Evolutionary conservation across 2,329 filamentous ascomycete genomes (phyloP), one percentile per base, ranked within the genome.

Genomic region (Trichophyton simii): DNA sequence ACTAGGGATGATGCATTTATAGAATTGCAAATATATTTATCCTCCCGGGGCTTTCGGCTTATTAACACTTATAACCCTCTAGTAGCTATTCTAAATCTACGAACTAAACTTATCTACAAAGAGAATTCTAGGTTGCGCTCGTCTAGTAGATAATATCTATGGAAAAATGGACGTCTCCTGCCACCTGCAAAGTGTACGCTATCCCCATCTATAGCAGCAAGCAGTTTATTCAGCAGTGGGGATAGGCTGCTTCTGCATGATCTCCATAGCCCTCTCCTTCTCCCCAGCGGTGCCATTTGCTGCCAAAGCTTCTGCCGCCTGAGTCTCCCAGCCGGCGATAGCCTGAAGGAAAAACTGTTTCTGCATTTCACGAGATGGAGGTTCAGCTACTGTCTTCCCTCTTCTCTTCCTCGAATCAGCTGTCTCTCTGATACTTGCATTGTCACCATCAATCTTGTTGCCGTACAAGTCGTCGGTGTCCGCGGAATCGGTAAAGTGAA

Each of bases 401-500:
- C 77, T 72, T 13, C 75, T 72, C 18, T 68, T 61, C 41, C 77
- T 72, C 11, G 75, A 77, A 20, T 77, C 73, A 2, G 66, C 34
- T 1, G 75, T 77, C 68, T 79, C 77, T 8, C 72, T 63, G 11
- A 79, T 63, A 20, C 68, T 72, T 3, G 76, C 75, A 61, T 78
- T 75, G 44, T 74, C 73, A 25, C 72, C 71, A 25, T 72, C 69
- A 13, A 76, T 60, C 2, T 65, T 28, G 5, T 72, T 66, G 18
- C 71, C 71, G 62, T 73, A 73, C 36, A 75, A 61, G 62, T 76
- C 74, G 22, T 85, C 81, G 18, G 75, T 70, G 59, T 81, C 79
- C 0, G 72, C 73, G 9, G 78, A 70, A 44, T 84, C 80, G 28
- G 73, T 78, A 70, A 90, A 89, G 57, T 78, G 76, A 71, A 85